Base-by-base conservation (phyloP, 495 filamentous ascomycete species). In the Glarea lozoyensis region DNA sequence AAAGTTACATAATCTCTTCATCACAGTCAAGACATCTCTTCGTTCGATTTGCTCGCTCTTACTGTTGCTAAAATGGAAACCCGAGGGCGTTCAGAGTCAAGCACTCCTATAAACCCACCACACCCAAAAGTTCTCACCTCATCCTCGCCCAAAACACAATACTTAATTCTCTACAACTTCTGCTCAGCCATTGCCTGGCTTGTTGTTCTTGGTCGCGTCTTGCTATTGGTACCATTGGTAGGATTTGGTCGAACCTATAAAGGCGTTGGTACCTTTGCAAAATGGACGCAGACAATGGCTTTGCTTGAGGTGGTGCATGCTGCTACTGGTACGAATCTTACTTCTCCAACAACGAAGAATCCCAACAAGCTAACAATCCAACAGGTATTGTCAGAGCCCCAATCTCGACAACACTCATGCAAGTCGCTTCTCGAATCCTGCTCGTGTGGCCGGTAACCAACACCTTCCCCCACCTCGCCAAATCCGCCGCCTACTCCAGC, bases 141-240 rank as follows among this genome's bases (percentile, higher is more conserved):
- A 31, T 49, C 41, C 43, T 53, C 47, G 7, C 33, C 48, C 52
- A 72, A 68, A 48, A 74, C 63, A 37, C 65, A 59, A 53, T 94
- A 94, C 66, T 77, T 96, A 30, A 72, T 84, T 59, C 59, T 75
- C 56, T 98, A 96, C 76, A 98, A 96, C 61, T 64, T 76, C 50
- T 52, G 81, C 46, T 87, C 76, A 50, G 77, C 84, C 42, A 42
- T 79, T 32, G 71, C 88, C 46, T 98, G 92, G 92, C 55, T 69
- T 13, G 69, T 68, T 20, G 76, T 92, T 40, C 71, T 94, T 41
- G 65, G 72, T 38, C 77, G 82, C 36, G 50, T 61, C 17, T 51
- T 66, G 30, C 38, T 63, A 23, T 44, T 42, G 11, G 63, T 66
- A 12, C 63, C 78, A 29, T 56, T 73, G 10, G 63, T 68, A 13